phyloP scores from a whole-genome alignment of 2,329 filamentous ascomycete genomes.

The Emmonsiellopsis sp. region DNA sequence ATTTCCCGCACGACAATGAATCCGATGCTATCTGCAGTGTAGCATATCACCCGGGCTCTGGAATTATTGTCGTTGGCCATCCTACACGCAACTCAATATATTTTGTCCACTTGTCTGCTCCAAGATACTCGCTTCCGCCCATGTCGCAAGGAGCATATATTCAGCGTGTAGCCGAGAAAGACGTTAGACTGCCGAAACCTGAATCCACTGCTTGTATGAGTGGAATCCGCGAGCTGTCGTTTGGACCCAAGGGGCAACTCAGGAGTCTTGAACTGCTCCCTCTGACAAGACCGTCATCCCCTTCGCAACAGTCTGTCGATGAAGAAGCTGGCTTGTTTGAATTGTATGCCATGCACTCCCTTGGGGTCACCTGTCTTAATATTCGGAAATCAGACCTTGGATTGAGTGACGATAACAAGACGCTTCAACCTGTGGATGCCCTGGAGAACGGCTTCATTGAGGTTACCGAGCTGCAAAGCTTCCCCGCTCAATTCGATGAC shows the following conservation, averaged over 20 bases:
- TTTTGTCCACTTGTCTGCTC: conserved; percentile 89
- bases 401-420: conserved; percentile 85
- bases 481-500: conserved; percentile 36
- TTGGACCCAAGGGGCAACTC: conserved; percentile 74
- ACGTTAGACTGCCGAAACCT: conserved; percentile 66
- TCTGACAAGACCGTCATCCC: conserved; percentile 43
- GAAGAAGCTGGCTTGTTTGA: conserved; percentile 75
- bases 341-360: conserved; percentile 94
- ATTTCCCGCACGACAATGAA: conserved; percentile 90
- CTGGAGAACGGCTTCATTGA: conserved; percentile 64
- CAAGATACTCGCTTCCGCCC: conserved; percentile 72
- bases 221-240: conserved; percentile 90
- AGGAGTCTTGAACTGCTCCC: conserved; percentile 84
- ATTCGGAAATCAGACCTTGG: conserved; percentile 85
- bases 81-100: conserved; percentile 96
- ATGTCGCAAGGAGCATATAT: conserved; percentile 86
- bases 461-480: conserved; percentile 57
- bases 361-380: conserved; percentile 82
- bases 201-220: conserved; percentile 97
- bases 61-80: conserved; percentile 90
- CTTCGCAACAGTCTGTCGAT: conserved; percentile 44
- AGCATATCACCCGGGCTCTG: conserved; percentile 82
- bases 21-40: conserved; percentile 97
- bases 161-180: conserved; percentile 63
- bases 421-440: conserved; percentile 69